Conservation (phyloP, 345 rosid species). For the Raphanus sativus region DNA sequence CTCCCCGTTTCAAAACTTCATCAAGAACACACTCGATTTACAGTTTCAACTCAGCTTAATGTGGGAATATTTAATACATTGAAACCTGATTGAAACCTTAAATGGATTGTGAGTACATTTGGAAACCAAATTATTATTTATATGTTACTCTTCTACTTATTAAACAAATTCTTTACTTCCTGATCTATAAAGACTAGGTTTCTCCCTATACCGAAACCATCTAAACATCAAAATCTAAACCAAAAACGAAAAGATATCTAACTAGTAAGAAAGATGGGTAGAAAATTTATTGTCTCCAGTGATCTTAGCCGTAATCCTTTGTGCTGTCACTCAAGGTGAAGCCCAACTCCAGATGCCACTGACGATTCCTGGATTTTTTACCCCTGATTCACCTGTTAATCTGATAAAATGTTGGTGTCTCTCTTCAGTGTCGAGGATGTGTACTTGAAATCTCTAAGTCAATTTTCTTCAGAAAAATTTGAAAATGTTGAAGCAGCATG, state of each 20-base stretch:
- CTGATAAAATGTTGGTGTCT: conserved; percentile 5
- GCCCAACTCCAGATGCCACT: neutral
- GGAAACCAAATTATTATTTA: neutral
- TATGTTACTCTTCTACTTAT: neutral
- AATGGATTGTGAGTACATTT: neutral
- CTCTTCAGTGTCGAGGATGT: conserved; percentile 16
- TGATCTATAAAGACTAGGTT: conserved; percentile 7
- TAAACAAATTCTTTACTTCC: neutral
- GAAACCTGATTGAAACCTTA: no score
- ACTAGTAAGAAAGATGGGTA: neutral
- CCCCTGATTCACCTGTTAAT: neutral
- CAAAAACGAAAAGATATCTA: neutral
- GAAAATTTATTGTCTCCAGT: neutral
- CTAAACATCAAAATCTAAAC: neutral
- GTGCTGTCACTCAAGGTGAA: neutral
- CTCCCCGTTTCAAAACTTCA: neutral
- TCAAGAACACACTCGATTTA: neutral
- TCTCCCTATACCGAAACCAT: neutral
- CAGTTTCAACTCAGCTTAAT: no score
- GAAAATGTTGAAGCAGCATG: neutral
- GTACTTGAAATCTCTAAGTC: conserved; percentile 3
- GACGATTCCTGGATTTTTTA: neutral
- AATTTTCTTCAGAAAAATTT: neutral
- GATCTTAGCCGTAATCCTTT: neutral
- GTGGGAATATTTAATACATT: neutral